A percentile compares a stretch with the other conserved stretches of the same genome.
Conservation (phyloP, 2,329 filamentous ascomycete genomes). For the Tolypocladium amazonense region DNA sequence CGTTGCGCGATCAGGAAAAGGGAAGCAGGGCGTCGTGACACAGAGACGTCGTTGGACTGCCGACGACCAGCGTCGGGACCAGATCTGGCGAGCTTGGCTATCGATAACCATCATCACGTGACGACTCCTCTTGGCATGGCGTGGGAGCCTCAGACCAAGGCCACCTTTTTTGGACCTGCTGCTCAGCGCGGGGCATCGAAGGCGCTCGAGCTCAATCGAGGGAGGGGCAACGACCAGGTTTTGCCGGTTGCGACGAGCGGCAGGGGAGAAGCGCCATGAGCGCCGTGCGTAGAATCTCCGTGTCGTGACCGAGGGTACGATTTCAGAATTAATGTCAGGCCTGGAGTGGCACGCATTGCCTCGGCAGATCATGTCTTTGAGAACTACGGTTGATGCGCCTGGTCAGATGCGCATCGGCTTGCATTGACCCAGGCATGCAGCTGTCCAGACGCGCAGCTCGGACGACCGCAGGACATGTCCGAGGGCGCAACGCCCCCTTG, state of each 20-base stretch:
- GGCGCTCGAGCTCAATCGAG: background rate
- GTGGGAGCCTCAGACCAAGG: background rate
- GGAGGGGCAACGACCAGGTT: background rate
- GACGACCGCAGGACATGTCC: background rate
- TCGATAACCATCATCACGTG: background rate
- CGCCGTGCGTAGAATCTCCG: background rate
- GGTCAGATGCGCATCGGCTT: background rate
- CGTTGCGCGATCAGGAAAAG: background rate
- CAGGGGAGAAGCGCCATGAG: background rate
- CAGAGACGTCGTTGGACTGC: background rate
- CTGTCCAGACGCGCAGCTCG: background rate
- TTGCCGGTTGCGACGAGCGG: background rate
- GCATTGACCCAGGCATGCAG: background rate
- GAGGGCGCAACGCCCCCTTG: background rate
- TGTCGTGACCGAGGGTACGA: background rate
- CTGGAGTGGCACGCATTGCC: background rate
- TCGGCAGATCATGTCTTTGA: background rate
- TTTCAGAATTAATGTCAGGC: background rate
- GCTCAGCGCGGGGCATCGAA: background rate
- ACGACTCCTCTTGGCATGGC: background rate
- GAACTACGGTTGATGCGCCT: background rate
- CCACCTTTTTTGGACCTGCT: background rate
- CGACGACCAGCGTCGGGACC: background rate
- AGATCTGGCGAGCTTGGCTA: background rate
- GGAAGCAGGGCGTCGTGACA: background rate